Evolutionary conservation across 202 grass and related monocot genomes (phyloP), one percentile per base, ranked within the genome.

Genomic region (Zizania palustris): DNA sequence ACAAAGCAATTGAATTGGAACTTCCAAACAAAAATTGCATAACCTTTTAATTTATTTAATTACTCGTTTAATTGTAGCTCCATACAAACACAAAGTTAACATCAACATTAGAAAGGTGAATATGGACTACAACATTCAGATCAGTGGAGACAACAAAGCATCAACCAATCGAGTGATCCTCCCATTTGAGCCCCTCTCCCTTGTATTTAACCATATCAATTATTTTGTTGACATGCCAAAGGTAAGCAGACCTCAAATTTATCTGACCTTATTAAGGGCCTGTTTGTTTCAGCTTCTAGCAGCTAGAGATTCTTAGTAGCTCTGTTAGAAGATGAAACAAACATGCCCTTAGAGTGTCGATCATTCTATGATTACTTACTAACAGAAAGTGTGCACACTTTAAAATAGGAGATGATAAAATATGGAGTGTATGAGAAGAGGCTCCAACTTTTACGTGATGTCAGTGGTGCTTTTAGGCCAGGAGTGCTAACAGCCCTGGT

Each of bases 161-260:
- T 67, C 69, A 72, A 46, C 40, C 77, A 38, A 68, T 65, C 37
- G 69, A 80, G 63, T 48, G 45, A 77, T 73, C 62, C 75, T 88
- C 3, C 78, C 72, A 61, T 90, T 90, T 41, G 78, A 15, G 34
- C 84, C 87, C 56, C 85, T 85, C 35, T 84, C 74, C 63, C 54
- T 90, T 19, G 76, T 81, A 50, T 93, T 93, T 74, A 70, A 81
- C 28, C 84, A 87, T 72, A 85, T 93, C 33, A 87, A 87, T 46
- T 93, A 93, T 85, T 90, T 82, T 18, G 84, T 93, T 16, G 80
- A 93, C 56, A 93, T 93, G 81, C 90, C 90, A 69, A 84, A 65
- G 58, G 90, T 90, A 85, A 86, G 21, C 10, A 10, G 44, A 67
- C 68, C 6, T 80, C 12, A 28, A 28, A 28, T 35, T 81, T 45